Conservation (phyloP, 768 basidiomycete species). For the Peribolospora baueri region DNA sequence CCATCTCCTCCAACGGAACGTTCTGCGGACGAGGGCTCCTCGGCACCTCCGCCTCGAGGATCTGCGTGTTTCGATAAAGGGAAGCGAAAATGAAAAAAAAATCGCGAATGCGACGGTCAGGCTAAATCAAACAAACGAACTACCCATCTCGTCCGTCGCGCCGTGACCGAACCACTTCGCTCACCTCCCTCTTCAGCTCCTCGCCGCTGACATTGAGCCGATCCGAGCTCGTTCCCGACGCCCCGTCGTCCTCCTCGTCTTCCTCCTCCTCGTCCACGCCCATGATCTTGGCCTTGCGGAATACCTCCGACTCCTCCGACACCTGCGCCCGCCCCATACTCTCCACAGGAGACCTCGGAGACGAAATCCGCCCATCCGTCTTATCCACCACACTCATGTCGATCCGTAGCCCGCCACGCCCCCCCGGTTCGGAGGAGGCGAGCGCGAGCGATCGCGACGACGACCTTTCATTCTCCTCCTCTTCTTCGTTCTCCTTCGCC, state of each 20-base stretch:
- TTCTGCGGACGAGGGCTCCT: background rate
- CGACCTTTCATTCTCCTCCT: background rate
- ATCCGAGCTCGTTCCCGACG: constrained; percentile 21
- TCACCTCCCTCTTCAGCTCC: constrained; percentile 38
- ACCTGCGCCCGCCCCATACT: constrained; percentile 5
- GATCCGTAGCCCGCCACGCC: no score
- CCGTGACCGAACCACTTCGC: no score
- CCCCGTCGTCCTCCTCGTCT: constrained; percentile 41
- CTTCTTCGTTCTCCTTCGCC: background rate
- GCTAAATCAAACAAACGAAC: background rate
- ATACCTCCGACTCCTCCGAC: constrained; percentile 78
- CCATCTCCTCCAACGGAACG: no score
- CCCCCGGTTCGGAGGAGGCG: background rate
- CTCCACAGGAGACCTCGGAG: constrained; percentile 9
- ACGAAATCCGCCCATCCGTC: background rate
- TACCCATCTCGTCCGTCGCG: background rate
- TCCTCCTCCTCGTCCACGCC: constrained; percentile 39
- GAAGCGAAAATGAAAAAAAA: background rate
- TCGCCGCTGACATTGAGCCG: constrained; percentile 31
- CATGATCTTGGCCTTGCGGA: constrained; percentile 64
- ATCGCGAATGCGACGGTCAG: background rate
- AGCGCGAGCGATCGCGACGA: background rate
- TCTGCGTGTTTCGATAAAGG: background rate
- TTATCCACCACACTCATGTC: background rate
- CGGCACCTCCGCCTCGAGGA: constrained; percentile 1